Conservation (phyloP, 2,329 filamentous ascomycete species). For the Cladobotryum mycophilum region DNA sequence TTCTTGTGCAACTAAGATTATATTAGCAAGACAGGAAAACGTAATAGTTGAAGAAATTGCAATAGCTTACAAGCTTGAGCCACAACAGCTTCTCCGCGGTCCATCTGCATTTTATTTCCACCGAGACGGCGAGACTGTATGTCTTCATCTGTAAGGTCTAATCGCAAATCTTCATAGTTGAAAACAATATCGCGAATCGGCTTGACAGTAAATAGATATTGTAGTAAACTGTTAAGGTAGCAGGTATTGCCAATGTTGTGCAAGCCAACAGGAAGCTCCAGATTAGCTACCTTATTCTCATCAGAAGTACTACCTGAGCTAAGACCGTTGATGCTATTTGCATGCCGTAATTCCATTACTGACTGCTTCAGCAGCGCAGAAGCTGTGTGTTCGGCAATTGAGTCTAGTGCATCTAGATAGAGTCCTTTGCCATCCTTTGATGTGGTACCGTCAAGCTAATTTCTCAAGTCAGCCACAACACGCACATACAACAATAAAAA, state of each 20-base stretch:
- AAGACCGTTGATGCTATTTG: constrained; percentile 10
- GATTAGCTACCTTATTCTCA: constrained; percentile 20
- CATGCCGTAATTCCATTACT: constrained; percentile 19
- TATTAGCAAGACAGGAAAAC: constrained; percentile 23
- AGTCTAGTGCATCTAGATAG: constrained; percentile 30
- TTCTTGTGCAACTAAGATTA: constrained; percentile 61
- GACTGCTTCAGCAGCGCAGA: constrained; percentile 20
- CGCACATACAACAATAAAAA: not conserved
- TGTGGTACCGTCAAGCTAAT: constrained; percentile 21
- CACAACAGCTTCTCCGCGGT: constrained; percentile 52
- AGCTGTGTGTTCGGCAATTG: constrained; percentile 26
- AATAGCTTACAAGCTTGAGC: constrained; percentile 65
- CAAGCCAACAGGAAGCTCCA: constrained; percentile 72
- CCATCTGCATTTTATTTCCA: constrained; percentile 49
- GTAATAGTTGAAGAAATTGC: constrained; percentile 27
- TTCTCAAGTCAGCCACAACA: not conserved
- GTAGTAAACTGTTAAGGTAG: constrained; percentile 92
- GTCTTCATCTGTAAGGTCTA: constrained; percentile 58
- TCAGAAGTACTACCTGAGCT: constrained; percentile 9
- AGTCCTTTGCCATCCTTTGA: constrained; percentile 24
- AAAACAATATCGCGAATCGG: constrained; percentile 76
- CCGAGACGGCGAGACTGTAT: constrained; percentile 67
- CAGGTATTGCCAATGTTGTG: constrained; percentile 96
- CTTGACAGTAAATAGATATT: constrained; percentile 88
- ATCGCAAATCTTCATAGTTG: constrained; percentile 63